Conservation (phyloP, 1,284 basidiomycete genomes). For the Ustilago tritici region DNA sequence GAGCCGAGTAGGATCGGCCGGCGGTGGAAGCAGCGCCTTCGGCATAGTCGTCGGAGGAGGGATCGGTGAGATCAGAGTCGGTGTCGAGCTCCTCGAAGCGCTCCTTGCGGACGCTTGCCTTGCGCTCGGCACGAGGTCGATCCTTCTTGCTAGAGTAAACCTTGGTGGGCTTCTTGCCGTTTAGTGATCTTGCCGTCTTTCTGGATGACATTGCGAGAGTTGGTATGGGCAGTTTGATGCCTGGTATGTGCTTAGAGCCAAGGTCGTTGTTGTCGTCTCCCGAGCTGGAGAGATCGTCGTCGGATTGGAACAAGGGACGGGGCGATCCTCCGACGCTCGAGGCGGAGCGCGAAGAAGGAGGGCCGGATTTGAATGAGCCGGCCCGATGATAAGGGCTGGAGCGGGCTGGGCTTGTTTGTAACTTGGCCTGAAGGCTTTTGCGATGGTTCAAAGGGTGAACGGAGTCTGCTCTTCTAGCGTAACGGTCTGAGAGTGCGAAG, state of each 20-base stretch:
- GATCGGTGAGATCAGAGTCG: slow-evolving; percentile 53
- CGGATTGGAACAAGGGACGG: slow-evolving; percentile 39
- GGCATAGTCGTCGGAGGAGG: slow-evolving; percentile 44
- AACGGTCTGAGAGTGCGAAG: slow-evolving; percentile 29
- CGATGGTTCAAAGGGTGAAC: slow-evolving; percentile 33
- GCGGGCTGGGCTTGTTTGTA: slow-evolving; percentile 32
- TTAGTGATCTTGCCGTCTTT: slow-evolving; percentile 27
- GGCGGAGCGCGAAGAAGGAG: slow-evolving; percentile 40
- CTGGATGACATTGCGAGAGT: slow-evolving; percentile 51
- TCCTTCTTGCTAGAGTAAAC: slow-evolving; percentile 48
- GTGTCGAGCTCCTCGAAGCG: slow-evolving; percentile 57
- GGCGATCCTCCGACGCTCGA: slow-evolving; percentile 48
- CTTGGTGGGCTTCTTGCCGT: slow-evolving; percentile 43
- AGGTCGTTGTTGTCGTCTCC: slow-evolving; percentile 47
- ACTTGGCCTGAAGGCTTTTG: slow-evolving; percentile 47
- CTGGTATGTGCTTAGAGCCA: slow-evolving; percentile 47
- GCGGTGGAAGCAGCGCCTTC: slow-evolving; percentile 14
- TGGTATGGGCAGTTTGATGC: slow-evolving; percentile 55
- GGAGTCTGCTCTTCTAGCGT: slow-evolving; percentile 38
- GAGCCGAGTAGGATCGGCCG: slow-evolving; percentile 22
- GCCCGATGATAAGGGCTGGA: slow-evolving; percentile 34
- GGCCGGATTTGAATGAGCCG: slow-evolving; percentile 34
- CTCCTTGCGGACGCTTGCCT: slow-evolving; percentile 61
- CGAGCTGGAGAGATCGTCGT: slow-evolving; percentile 45
- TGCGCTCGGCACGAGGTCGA: slow-evolving; percentile 52